Evolutionary conservation across 176 grass and related monocot genomes (phyloP).

Genomic region (Juncus inflexus): DNA sequence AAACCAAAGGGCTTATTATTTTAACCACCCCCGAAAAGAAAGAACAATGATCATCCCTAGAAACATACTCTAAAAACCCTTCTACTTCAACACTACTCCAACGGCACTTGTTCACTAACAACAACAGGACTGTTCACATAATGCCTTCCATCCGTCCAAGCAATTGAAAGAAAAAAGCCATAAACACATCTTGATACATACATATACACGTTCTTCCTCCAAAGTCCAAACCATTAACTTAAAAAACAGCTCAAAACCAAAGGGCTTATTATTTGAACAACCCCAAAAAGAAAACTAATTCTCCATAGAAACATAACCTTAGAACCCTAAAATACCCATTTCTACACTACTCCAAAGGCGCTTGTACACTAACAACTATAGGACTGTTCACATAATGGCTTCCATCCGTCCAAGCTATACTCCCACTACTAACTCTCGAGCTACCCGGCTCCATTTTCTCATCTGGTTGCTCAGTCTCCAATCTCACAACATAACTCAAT

Average conservation of each 20-base stretch:
- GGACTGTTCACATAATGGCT: conserved; percentile 53
- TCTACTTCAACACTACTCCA: conserved; percentile 39
- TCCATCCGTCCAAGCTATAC: conserved; percentile 63
- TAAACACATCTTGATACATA: conserved; percentile 18
- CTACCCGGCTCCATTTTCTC: conserved; percentile 83
- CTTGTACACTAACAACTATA: conserved; percentile 68
- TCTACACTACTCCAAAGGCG: conserved; percentile 55
- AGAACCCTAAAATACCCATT: background rate
- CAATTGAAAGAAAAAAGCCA: conserved; percentile 27
- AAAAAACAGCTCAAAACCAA: background rate
- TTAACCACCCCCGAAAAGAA: background rate
- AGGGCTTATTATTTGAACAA: conserved; percentile 16
- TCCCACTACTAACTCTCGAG: conserved; percentile 64
- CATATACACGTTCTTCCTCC: conserved; percentile 15
- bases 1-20: conserved; percentile 6
- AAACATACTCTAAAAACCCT: background rate
- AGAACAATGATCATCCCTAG: background rate
- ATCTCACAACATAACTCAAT: conserved; percentile 66
- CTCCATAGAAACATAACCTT: background rate
- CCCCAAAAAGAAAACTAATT: conserved; percentile 1
- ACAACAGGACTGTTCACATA: conserved; percentile 60
- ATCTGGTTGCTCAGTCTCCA: conserved; percentile 30
- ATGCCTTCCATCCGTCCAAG: conserved; percentile 67
- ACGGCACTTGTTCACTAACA: conserved; percentile 60
- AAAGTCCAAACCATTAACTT: conserved; percentile 20